These are phyloP conservation scores for Ogataea pilisensis DNA, from an alignment of 805 yeast species.

Conservation along the genomic window DNA sequence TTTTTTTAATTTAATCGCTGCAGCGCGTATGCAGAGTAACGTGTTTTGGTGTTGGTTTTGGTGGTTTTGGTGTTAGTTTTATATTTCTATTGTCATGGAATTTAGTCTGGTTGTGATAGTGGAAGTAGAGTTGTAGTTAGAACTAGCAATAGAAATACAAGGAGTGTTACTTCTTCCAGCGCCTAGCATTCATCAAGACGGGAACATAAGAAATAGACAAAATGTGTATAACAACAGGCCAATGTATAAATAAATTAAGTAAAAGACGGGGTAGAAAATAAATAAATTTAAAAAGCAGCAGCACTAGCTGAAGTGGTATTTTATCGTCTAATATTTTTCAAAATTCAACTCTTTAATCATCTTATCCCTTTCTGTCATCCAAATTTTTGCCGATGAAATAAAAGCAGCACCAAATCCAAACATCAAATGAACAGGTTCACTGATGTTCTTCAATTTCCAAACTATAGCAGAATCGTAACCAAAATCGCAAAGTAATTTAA, in stretches of 20 bases:
- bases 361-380: constrained; percentile 22
- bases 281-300: neutral
- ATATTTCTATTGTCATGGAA: no score
- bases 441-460: constrained; percentile 33
- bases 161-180: neutral
- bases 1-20: no score
- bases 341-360: constrained; percentile 13
- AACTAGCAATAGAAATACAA: neutral
- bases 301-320: neutral
- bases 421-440: constrained; percentile 25
- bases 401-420: constrained; percentile 32
- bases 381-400: constrained; percentile 30
- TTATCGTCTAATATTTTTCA: neutral
- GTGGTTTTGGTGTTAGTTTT: no score
- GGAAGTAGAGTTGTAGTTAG: neutral
- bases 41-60: no score
- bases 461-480: constrained; percentile 45
- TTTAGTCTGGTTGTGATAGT: no score
- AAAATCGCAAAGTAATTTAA: constrained; percentile 42
- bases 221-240: neutral
- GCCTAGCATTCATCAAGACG: no score
- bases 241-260: neutral
- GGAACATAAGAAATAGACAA: neutral
- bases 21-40: no score
- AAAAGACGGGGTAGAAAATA: neutral